A percentile compares a stretch with the other conserved stretches of the same genome.
Conservation (phyloP, 2,329 filamentous ascomycete species). For the Didymosphaeria variabile region DNA sequence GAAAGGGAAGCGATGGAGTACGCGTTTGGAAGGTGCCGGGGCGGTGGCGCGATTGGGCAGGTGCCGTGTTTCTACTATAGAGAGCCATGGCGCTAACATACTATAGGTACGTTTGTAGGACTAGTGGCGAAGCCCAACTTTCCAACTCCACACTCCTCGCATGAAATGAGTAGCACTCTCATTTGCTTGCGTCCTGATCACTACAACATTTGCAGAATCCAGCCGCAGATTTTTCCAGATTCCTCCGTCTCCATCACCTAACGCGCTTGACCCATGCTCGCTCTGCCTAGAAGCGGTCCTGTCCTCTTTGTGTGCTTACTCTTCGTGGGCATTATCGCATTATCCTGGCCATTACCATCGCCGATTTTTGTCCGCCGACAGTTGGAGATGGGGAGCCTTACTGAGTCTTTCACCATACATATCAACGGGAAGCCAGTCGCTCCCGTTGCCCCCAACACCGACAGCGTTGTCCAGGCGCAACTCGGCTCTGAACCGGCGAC, state of each 20-base stretch:
- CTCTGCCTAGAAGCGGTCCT: not conserved
- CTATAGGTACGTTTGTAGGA: not conserved
- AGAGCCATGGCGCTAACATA: not conserved
- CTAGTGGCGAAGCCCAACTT: conserved; percentile 2
- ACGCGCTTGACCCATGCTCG: conserved; percentile 1
- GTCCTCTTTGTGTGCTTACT: conserved; percentile 2
- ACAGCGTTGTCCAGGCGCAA: conserved; percentile 28
- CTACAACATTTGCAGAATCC: not conserved
- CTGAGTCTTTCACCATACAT: conserved; percentile 35
- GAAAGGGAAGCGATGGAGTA: not conserved
- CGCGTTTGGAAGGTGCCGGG: conserved; percentile 10
- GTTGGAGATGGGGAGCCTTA: conserved; percentile 32
- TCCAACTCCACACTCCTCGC: not conserved
- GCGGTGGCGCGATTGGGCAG: not conserved
- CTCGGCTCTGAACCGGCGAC: conserved; percentile 30
- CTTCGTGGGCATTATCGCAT: not conserved
- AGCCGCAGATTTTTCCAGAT: not conserved
- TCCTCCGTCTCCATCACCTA: not conserved
- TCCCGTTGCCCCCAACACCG: conserved; percentile 17
- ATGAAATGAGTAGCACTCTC: not conserved
- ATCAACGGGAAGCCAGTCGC: conserved; percentile 34
- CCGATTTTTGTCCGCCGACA: conserved; percentile 5
- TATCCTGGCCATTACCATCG: conserved; percentile 2
- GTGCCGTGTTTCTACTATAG: not conserved
- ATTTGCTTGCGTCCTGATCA: not conserved